These are phyloP conservation scores for Beauveria varroae DNA, from an alignment of 2,329 filamentous ascomycete genomes.

Conservation along the genomic window DNA sequence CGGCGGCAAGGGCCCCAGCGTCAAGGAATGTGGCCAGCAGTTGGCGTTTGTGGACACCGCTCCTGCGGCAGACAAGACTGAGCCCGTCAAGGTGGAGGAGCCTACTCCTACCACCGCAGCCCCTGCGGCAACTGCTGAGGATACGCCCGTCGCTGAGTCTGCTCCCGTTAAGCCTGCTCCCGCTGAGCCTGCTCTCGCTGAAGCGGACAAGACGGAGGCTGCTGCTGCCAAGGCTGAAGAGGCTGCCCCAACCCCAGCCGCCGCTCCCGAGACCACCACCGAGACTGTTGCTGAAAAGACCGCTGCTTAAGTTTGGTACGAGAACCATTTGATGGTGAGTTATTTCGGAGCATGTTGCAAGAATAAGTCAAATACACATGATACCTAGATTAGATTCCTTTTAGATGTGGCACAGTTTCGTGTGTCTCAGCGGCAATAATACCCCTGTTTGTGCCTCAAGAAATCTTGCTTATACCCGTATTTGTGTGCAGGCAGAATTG, in stretches of 20 bases:
- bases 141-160: slow-evolving; percentile 4
- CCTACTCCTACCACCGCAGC: neutral
- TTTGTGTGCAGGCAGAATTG: no score
- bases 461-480: no score
- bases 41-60: slow-evolving; percentile 20
- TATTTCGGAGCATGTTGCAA: neutral
- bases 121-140: neutral
- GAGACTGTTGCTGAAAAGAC: slow-evolving; percentile 14
- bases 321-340: neutral
- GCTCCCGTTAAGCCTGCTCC: neutral
- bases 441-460: neutral
- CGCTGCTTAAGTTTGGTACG: neutral
- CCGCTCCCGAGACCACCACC: slow-evolving; percentile 5
- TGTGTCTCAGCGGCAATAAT: slow-evolving; percentile 4
- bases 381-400: slow-evolving; percentile 5
- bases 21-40: slow-evolving; percentile 26
- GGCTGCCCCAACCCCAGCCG: neutral
- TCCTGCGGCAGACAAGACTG: slow-evolving; percentile 13
- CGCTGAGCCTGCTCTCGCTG: neutral
- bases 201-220: slow-evolving; percentile 9
- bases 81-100: slow-evolving; percentile 8
- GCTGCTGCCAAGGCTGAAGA: slow-evolving; percentile 3
- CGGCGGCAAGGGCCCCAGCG: slow-evolving; percentile 58
- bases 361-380: neutral
- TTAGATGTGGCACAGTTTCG: neutral